phyloP scores from a whole-genome alignment of 2,329 filamentous ascomycete genomes.

The Leptoxyphium fumago region DNA sequence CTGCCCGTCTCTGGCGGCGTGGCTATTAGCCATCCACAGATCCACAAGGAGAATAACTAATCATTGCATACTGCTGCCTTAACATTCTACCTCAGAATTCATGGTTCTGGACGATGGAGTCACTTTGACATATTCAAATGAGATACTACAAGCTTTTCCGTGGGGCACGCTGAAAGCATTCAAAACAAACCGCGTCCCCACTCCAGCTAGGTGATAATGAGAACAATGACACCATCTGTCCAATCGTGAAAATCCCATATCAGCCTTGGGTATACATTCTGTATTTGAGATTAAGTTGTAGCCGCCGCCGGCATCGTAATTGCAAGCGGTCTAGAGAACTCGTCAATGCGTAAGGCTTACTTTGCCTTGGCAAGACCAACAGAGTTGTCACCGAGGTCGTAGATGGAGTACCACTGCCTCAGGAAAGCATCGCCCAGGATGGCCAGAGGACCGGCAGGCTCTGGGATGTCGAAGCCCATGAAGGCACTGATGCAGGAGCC shows the following conservation, averaged over 20 bases:
- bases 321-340: neutral
- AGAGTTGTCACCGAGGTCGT: constrained; percentile 77
- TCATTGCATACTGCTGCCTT: no score
- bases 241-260: neutral
- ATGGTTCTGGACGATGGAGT: no score
- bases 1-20: no score
- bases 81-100: no score
- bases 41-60: no score
- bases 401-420: constrained; percentile 87
- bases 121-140: no score
- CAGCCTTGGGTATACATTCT: neutral
- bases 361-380: constrained; percentile 84
- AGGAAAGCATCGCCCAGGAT: constrained; percentile 81
- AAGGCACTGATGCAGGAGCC: constrained; percentile 95
- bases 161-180: no score
- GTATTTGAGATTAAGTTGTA: neutral
- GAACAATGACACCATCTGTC: neutral
- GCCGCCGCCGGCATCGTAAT: neutral
- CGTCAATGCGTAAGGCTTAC: constrained; percentile 22
- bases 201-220: no score
- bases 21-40: no score
- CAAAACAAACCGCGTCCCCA: no score
- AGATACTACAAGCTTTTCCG: no score
- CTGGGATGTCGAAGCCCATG: constrained; percentile 81
- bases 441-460: constrained; percentile 76